phyloP scores from a whole-genome alignment of 805 yeast genomes.

The Candida ovalis region DNA sequence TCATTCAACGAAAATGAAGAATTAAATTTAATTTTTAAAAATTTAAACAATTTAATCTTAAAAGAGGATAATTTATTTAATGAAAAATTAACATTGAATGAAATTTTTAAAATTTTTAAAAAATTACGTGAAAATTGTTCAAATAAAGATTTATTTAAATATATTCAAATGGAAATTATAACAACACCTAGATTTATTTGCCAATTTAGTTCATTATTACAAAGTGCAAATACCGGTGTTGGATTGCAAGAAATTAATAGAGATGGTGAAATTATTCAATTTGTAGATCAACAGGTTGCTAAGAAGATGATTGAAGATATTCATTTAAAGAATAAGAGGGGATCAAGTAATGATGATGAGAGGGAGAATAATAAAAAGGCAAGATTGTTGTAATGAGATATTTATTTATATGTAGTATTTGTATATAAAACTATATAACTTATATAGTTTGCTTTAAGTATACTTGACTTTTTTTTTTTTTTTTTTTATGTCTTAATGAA shows the following conservation, averaged over 20 bases:
- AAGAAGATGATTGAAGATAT: not conserved
- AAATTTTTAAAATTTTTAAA: slow-evolving; percentile 18
- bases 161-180: slow-evolving; percentile 18
- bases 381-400: not conserved
- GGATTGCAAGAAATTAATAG: slow-evolving; percentile 18
- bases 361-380: not conserved
- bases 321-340: not conserved
- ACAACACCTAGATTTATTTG: slow-evolving; percentile 13
- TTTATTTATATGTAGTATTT: not conserved
- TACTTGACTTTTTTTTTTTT: not conserved
- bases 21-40: slow-evolving; percentile 17
- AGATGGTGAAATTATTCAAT: not conserved
- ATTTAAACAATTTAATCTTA: slow-evolving; percentile 19
- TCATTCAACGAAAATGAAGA: slow-evolving; percentile 9
- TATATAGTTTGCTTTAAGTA: not conserved
- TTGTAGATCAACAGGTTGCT: not conserved
- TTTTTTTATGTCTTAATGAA: not conserved
- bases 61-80: slow-evolving; percentile 23
- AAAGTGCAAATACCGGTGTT: slow-evolving; percentile 9
- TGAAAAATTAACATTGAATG: slow-evolving; percentile 14
- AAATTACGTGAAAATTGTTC: slow-evolving; percentile 21
- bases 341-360: not conserved
- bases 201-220: slow-evolving; percentile 4
- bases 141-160: slow-evolving; percentile 21
- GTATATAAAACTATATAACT: not conserved